Base-by-base conservation (phyloP, 805 yeast genomes). In the Saturnispora kantuleensis region DNA sequence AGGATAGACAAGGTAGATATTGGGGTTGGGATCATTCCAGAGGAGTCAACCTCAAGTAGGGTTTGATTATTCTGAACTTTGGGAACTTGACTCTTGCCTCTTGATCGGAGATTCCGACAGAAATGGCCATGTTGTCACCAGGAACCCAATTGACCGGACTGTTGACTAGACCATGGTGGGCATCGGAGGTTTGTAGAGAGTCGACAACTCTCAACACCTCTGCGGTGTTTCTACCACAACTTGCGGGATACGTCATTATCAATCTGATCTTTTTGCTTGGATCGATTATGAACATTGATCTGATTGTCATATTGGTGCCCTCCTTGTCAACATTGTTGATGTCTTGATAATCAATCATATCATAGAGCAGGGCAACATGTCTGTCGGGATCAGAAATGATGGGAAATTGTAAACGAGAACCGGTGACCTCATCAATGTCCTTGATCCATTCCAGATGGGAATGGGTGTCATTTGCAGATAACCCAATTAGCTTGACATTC, bases 161-260 rank as follows among this genome's bases (percentile, higher is more conserved):
- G 44, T 81, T 79, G 49, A 80, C 64, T 50, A 79, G 75, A 64
- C 74, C 63, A 4, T 16, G 34, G 7, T 45, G 37, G 54, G 68
- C 65, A 57, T 80, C 87, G 49, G 80, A 73, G 47, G 73, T 68
- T 62, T 81, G 86, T 56, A 81, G 69, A 17, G 86, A 78, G 60
- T 81, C 87, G 52, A 81, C 68, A 38, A 76, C 82, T 63, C 88
- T 68, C 58, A 81, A 69, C 35, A 81, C 77, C 60, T 81, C 88
- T 42, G 85, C 81, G 18, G 87, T 77, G 70, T 81, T 81, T 68
- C 88, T 71, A 50, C 88, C 87, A 34, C 82, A 75, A 10, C 84
- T 76, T 35, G 86, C 82, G 34, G 87, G 88, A 62, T 81, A 81
- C 18, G 84, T 66, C 62, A 81, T 67, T 47, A 70, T 74, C 56